Percentiles rank a stretch among this genome's conserved stretches.
Conservation (phyloP, 345 rosid genomes). For the Moricandia moricandioides region DNA sequence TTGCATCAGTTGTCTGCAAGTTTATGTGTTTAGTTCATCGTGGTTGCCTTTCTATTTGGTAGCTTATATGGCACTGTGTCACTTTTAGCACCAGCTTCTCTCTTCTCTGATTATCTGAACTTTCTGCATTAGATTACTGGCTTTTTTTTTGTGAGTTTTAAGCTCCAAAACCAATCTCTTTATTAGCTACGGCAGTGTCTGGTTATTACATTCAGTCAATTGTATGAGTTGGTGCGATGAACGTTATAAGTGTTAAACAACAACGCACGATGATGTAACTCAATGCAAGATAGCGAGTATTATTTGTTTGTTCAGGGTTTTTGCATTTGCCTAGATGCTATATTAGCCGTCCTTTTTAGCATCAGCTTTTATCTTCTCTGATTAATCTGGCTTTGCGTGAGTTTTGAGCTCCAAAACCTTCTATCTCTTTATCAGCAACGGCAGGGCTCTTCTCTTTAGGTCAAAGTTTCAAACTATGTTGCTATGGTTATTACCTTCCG, state of each 20-base stretch:
- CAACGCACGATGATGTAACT: constrained; percentile 15
- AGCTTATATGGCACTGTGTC: no score
- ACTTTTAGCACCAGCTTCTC: not conserved
- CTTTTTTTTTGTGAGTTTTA: constrained; percentile 10
- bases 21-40: no score
- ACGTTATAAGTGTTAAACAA: constrained; percentile 15
- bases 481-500: not conserved
- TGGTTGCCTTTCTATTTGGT: no score
- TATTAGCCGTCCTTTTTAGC: not conserved
- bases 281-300: not conserved
- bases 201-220: not conserved
- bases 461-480: no score
- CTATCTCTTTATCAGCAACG: not conserved
- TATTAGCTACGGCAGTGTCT: not conserved
- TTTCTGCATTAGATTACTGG: not conserved
- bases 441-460: not conserved
- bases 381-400: constrained; percentile 4
- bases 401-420: not conserved
- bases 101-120: not conserved
- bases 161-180: not conserved
- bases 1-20: no score
- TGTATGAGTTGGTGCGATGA: not conserved
- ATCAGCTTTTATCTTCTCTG: not conserved
- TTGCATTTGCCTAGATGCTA: not conserved
- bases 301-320: constrained; percentile 14